Base-by-base conservation (phyloP, 768 basidiomycete species). In the Pleurotus giganteus region DNA sequence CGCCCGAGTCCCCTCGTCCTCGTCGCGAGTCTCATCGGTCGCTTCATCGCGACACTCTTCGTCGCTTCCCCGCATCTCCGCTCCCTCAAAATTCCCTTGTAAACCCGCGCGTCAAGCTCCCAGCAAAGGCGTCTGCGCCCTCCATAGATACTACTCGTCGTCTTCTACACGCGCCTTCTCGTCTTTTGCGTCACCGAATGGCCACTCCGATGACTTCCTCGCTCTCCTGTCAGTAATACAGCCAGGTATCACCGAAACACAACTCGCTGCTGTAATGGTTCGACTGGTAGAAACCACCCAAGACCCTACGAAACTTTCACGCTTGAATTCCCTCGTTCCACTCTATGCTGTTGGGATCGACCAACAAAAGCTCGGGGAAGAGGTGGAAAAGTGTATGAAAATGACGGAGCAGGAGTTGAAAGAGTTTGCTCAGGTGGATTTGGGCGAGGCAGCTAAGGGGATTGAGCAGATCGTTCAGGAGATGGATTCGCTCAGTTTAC, bases 261-360 rank as follows among this genome's bases (percentile, higher is more conserved):
- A 66, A 17, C 58, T 68, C 4, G 62, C 65, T 15, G 57, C 53
- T 51, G 52, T 55, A 29, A 57, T 65, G 21, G 62, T 63, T 9
- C 59, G 57, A 13, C 31, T 65, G 17, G 29, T 63, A 27, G 23
- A 51, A 4, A 55, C 60, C 24, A 60, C 63, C 37, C 59, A 54
- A 27, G 51, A 52, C 24, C 23, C 32, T 4, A 19, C 11, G 4
- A 54, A 49, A 27, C 42, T 55, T 3, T 52, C 42, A 15, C 51
- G 43, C 7, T 32, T 63, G 12, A 39, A 50, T 29, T 34, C 37
- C 9, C 19, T 50, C 23, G 19, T 61, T 21, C 50, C 39, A 41
- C 39, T 41, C 12, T 41, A 41, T 19, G 39, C 39, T 41, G 13
- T 41, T 19, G 39, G 39, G 7, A 41, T 41, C 19, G 39, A 41